These are phyloP conservation scores for Cladosporium sp. DNA, from an alignment of 2,329 filamentous ascomycete species.

Conservation along the genomic window DNA sequence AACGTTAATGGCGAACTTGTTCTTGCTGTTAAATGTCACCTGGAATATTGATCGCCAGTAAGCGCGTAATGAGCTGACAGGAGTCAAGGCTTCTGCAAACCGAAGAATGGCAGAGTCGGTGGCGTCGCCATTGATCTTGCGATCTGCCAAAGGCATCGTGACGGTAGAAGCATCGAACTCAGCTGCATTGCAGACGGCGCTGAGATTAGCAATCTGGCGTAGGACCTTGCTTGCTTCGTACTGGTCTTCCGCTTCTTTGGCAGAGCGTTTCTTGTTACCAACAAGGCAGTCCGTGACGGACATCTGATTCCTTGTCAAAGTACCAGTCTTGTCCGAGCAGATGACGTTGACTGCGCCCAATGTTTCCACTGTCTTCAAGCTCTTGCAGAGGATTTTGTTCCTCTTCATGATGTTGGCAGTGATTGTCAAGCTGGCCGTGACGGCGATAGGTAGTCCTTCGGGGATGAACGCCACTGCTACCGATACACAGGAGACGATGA, in stretches of 20 bases:
- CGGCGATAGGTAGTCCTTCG: slow-evolving; percentile 65
- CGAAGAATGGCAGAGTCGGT: slow-evolving; percentile 71
- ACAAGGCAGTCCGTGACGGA: slow-evolving; percentile 64
- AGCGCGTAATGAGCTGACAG: slow-evolving; percentile 55
- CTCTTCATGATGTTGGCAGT: slow-evolving; percentile 71
- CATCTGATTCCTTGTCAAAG: slow-evolving; percentile 48
- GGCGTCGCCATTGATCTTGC: slow-evolving; percentile 67
- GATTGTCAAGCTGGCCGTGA: slow-evolving; percentile 66
- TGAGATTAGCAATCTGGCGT: slow-evolving; percentile 55
- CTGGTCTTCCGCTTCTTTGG: slow-evolving; percentile 45
- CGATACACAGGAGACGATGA: slow-evolving; percentile 67
- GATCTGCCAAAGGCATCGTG: slow-evolving; percentile 54
- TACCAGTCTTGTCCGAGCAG: slow-evolving; percentile 74
- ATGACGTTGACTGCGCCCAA: slow-evolving; percentile 68
- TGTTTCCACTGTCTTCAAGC: slow-evolving; percentile 72
- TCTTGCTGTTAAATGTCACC: slow-evolving; percentile 71
- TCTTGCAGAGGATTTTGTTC: slow-evolving; percentile 75
- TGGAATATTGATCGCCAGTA: slow-evolving; percentile 64
- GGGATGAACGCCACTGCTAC: slow-evolving; percentile 73
- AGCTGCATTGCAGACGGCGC: slow-evolving; percentile 68
- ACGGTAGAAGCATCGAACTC: slow-evolving; percentile 66
- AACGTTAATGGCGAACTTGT: slow-evolving; percentile 72
- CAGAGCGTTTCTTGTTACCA: slow-evolving; percentile 46
- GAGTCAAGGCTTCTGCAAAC: slow-evolving; percentile 61
- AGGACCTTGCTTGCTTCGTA: slow-evolving; percentile 38